Evolutionary conservation across 192 early-diverging fungal genomes (phyloP), one percentile per base, ranked within the genome.

Genomic region (Linderina pennispora): DNA sequence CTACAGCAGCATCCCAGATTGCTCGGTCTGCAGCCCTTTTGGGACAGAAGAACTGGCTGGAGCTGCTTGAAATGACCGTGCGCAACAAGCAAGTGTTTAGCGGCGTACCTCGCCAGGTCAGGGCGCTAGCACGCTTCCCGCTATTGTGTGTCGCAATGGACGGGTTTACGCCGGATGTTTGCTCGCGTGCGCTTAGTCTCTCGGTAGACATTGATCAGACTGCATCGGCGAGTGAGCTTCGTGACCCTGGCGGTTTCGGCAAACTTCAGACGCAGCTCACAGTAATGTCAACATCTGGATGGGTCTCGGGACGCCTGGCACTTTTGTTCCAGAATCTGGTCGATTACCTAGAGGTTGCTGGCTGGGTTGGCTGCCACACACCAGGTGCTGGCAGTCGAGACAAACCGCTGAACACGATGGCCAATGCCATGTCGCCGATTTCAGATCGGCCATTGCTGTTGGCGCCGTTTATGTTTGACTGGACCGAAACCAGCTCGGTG

Each of bases 391-490:
- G 43, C 11, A 32, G 36, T 18, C 4, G 24, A 15, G 2, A 17
- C 15, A 22, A 33, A 6, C 40, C 41, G 2, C 16, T 48, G 8
- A 17, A 45, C 22, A 36, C 34, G 25, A 25, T 21, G 15, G 23
- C 41, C 17, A 25, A 18, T 25, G 10, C 15, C 8, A 22, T 62
- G 28, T 41, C 44, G 13, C 6, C 28, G 15, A 23, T 62, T 8
- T 15, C 35, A n/a, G 28, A 43, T 1, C 50, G 41, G 32, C 40
- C 51, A 2, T 24, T 51, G 33, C 38, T 64, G 10, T 9, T 64
- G 1, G 61, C 61, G 19, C 61, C 61, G 22, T 36, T 64, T 16
- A 13, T 64, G 17, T 50, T 51, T 32, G 48, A 34, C 17, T 46
- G 47, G 61, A 36, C 20, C 3, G 17, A 33, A 17, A 15, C 23